Percentiles rank a stretch among this genome's conserved stretches.
Conservation (phyloP, 257 asterid species). For the Fraxinus excelsior region DNA sequence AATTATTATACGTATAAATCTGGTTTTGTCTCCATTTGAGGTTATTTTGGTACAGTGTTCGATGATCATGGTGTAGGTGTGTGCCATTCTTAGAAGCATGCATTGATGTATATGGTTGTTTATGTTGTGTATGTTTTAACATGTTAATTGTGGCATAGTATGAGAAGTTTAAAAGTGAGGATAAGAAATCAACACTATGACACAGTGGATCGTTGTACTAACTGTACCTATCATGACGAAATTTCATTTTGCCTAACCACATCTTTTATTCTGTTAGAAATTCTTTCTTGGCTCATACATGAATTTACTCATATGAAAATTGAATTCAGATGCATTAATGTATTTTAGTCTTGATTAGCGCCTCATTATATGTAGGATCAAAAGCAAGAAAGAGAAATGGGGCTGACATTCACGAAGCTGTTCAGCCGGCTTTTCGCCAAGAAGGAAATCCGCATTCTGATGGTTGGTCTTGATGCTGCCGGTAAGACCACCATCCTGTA, state of each 20-base stretch:
- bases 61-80: not conserved
- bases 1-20: not conserved
- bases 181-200: not conserved
- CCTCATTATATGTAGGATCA: not conserved
- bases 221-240: not conserved
- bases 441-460: conserved; percentile 31
- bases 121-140: not conserved
- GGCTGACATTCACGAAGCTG: conserved; percentile 31
- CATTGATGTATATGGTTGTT: not conserved
- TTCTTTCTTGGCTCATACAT: not conserved
- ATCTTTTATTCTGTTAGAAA: not conserved
- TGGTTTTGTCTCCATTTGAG: not conserved
- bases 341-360: not conserved
- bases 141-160: not conserved
- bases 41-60: not conserved
- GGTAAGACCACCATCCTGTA: conserved; percentile 34
- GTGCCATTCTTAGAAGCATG: not conserved
- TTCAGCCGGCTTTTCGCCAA: conserved; percentile 40
- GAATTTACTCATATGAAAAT: not conserved
- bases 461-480: conserved; percentile 39
- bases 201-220: not conserved
- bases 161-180: not conserved
- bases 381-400: conserved; percentile 26
- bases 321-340: not conserved
- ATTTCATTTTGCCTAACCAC: not conserved